Percentiles rank a stretch among this genome's conserved stretches.
These are phyloP conservation scores for Botrytis pseudocinerea DNA, from an alignment of 2,329 filamentous ascomycete genomes.

Conservation along the genomic window DNA sequence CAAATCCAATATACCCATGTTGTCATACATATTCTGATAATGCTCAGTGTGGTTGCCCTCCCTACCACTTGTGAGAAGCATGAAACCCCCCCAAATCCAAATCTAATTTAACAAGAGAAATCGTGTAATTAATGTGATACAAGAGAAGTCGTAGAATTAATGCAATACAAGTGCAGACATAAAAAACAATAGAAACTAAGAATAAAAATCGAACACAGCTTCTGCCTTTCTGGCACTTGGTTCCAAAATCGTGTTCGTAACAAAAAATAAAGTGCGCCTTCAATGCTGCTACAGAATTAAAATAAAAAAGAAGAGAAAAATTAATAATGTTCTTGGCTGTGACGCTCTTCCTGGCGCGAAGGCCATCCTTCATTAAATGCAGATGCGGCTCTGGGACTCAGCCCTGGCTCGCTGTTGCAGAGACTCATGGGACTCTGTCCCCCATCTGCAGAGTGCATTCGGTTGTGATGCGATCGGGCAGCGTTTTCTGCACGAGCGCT, in stretches of 20 bases:
- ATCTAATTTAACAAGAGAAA: background rate
- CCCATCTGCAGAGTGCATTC: constrained; percentile 13
- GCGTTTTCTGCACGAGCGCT: constrained; percentile 39
- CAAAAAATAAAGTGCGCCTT: background rate
- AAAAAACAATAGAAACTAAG: background rate
- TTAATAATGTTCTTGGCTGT: background rate
- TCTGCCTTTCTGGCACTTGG: background rate
- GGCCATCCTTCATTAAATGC: background rate
- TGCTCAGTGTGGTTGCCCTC: background rate
- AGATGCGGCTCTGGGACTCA: background rate
- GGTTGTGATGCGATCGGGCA: constrained; percentile 30
- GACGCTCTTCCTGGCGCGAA: background rate
- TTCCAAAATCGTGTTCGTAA: background rate
- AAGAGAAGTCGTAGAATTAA: background rate
- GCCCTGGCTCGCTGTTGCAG: background rate
- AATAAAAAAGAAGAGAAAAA: background rate
- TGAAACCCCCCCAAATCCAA: background rate
- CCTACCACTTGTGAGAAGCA: background rate
- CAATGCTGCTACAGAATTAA: background rate
- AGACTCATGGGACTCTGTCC: constrained; percentile 5
- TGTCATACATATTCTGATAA: background rate
- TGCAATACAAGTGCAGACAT: background rate
- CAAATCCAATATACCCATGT: background rate
- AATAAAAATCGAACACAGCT: background rate
- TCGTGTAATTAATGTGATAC: background rate